phyloP scores from a whole-genome alignment of 179 eudicot species.

The Monotropa hypopitys region DNA sequence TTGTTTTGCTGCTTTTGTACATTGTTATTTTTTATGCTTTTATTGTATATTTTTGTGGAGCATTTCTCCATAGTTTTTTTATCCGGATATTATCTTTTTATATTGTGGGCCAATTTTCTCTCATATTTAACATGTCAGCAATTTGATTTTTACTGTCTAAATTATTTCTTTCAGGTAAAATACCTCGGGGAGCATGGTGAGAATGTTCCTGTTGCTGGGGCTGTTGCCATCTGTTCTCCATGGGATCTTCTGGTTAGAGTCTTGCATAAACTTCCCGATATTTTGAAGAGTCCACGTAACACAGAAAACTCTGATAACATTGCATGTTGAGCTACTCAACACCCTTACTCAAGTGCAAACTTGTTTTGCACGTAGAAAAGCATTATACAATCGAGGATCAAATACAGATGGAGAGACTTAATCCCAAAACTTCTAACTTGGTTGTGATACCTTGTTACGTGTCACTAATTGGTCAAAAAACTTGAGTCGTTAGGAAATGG shows the following conservation, averaged over 20 bases:
- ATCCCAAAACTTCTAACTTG: neutral
- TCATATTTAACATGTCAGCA: neutral
- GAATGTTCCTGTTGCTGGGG: constrained; percentile 71
- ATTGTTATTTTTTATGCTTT: neutral
- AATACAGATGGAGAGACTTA: neutral
- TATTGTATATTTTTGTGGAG: neutral
- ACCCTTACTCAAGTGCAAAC: neutral
- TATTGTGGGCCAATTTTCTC: neutral
- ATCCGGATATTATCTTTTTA: neutral
- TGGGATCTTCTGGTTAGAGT: constrained; percentile 92
- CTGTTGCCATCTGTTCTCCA: constrained; percentile 84
- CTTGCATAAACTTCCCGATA: neutral
- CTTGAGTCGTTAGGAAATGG: neutral
- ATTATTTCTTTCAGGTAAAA: constrained; percentile 41
- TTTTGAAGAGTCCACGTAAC: neutral
- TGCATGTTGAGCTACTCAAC: neutral
- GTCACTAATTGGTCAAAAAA: neutral
- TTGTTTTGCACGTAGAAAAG: neutral
- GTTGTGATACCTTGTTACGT: neutral
- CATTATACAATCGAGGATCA: neutral
- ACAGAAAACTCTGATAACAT: neutral
- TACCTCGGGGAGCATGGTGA: constrained; percentile 94
- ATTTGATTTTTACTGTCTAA: neutral
- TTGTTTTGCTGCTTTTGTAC: neutral
- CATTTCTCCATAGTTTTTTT: neutral